Percentiles rank a stretch among this genome's conserved stretches.
Evolutionary conservation across 805 yeast species (phyloP).

Genomic region (Metschnikowia proteae): DNA sequence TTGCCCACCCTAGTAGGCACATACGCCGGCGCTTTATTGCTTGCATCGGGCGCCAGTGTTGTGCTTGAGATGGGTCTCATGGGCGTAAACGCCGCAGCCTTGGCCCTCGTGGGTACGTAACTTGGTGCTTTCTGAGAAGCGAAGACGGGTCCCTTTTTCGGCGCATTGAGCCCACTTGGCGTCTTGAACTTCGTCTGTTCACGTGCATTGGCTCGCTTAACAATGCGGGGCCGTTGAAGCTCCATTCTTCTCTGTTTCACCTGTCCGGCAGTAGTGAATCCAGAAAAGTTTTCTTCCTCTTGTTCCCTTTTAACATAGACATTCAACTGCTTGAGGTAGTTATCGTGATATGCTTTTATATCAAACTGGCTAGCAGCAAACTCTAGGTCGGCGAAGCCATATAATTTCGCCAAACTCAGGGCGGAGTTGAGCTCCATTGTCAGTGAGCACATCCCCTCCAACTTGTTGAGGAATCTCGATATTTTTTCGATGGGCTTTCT

Average conservation of each 20-base stretch:
- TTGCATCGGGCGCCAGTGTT: not conserved
- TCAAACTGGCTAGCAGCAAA: slow-evolving; percentile 6
- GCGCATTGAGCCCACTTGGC: not conserved
- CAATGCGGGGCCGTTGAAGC: not conserved
- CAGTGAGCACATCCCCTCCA: slow-evolving; percentile 10
- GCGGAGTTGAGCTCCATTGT: slow-evolving; percentile 18
- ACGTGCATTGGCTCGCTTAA: not conserved
- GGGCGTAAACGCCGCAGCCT: not conserved
- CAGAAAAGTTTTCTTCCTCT: not conserved
- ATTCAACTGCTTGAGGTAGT: slow-evolving; percentile 5
- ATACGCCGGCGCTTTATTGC: slow-evolving; percentile 32
- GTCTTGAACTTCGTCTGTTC: not conserved
- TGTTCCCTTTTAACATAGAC: slow-evolving; percentile 7
- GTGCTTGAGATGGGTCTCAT: not conserved
- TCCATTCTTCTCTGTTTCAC: not conserved
- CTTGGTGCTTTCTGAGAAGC: not conserved
- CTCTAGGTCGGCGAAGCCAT: slow-evolving; percentile 10
- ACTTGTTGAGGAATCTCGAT: slow-evolving; percentile 28
- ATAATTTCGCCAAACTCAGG: slow-evolving; percentile 18
- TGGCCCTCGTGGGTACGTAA: not conserved
- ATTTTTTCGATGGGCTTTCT: slow-evolving; percentile 19
- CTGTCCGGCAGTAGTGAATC: slow-evolving; percentile 9
- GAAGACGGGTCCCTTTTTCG: not conserved
- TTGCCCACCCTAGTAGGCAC: slow-evolving; percentile 25
- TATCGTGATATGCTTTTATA: not conserved